These are phyloP conservation scores for Raffaelea arxii DNA, from an alignment of 2,329 filamentous ascomycete species.

Conservation along the genomic window DNA sequence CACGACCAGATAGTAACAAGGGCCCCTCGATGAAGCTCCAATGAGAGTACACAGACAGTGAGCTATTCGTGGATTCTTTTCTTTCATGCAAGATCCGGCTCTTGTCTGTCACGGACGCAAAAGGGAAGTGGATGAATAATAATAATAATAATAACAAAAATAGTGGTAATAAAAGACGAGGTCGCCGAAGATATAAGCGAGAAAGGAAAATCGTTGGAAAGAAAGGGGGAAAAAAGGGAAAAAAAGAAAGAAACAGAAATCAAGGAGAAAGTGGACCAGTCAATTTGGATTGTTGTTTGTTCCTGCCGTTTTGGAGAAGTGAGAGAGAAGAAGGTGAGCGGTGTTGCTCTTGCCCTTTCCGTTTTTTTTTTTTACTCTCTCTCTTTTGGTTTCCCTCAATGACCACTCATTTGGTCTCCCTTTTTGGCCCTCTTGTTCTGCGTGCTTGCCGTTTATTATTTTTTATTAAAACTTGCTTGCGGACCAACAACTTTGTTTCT, in stretches of 20 bases:
- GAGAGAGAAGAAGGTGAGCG: neutral
- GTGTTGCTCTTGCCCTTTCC: neutral
- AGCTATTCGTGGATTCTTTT: no score
- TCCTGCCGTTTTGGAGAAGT: neutral
- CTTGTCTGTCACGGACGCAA: no score
- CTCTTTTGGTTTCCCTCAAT: neutral
- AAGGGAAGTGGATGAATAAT: no score
- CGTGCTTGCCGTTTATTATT: slow-evolving; percentile 18
- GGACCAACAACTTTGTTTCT: no score
- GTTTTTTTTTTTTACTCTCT: neutral
- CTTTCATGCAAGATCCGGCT: no score
- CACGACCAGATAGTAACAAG: no score
- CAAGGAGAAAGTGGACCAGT: neutral
- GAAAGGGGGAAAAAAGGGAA: neutral
- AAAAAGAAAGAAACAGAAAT: neutral
- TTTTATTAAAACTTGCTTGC: slow-evolving; percentile 22
- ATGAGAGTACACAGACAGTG: no score
- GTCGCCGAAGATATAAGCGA: no score
- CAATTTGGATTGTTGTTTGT: no score
- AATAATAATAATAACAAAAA: no score
- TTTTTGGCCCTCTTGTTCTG: neutral
- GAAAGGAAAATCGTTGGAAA: neutral
- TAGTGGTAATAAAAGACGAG: no score
- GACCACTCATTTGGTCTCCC: neutral
- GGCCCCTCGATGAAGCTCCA: no score